Evolutionary conservation across 441 rosid species (phyloP).

Genomic region (Euphorbia celastroides): DNA sequence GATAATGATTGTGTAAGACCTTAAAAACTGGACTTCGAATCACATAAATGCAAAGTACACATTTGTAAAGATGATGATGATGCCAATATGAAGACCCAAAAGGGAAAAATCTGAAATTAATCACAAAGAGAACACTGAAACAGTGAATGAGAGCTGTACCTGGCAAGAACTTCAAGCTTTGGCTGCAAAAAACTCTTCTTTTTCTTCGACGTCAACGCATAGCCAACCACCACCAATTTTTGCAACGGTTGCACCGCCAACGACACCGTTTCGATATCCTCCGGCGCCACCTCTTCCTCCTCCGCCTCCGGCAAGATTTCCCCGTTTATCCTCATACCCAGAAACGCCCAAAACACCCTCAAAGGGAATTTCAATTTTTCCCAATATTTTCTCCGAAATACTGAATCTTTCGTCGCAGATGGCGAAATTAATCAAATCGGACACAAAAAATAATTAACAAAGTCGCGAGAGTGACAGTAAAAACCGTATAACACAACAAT

Average conservation of each 20-base stretch:
- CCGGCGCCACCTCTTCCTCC: conserved; percentile 24
- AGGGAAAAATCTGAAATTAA: neutral
- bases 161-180: conserved; percentile 65
- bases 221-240: conserved; percentile 58
- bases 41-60: neutral
- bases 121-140: neutral
- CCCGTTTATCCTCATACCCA: conserved; percentile 54
- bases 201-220: conserved; percentile 88
- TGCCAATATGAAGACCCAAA: neutral
- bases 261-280: conserved; percentile 15
- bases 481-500: neutral
- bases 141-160: conserved; percentile 36
- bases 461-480: neutral
- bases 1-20: too few species aligned
- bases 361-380: neutral
- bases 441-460: neutral
- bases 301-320: conserved; percentile 27
- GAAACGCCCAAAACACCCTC: conserved; percentile 5
- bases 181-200: conserved; percentile 90
- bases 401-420: neutral
- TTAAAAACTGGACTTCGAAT: too few species aligned
- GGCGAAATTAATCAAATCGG: conserved; percentile 5
- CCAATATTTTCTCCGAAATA: neutral
- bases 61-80: neutral
- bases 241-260: conserved; percentile 23